Evolutionary conservation across 2,329 filamentous ascomycete genomes (phyloP).

Genomic region (Dendryphion nanum): DNA sequence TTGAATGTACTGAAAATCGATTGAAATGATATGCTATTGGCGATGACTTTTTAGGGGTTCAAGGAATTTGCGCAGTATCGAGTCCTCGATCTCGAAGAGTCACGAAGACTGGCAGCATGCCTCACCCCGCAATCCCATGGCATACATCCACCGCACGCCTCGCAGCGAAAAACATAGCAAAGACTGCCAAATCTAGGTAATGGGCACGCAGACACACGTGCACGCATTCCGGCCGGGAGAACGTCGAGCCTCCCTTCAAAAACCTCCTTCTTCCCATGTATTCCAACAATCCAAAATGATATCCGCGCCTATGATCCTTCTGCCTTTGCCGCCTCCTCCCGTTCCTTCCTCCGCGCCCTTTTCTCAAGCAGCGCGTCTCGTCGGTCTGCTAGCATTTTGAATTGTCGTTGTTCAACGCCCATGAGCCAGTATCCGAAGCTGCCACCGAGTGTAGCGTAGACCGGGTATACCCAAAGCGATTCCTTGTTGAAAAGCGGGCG

Average conservation of each 20-base stretch:
- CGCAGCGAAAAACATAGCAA: no score
- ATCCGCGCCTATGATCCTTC: conserved; percentile 17
- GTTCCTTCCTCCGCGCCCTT: conserved; percentile 72
- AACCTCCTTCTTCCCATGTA: no score
- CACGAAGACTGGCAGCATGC: no score
- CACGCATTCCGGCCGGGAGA: no score
- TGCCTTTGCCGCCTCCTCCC: conserved; percentile 48
- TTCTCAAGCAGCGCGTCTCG: conserved; percentile 84
- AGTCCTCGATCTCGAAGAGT: conserved; percentile 30
- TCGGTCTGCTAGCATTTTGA: conserved; percentile 72
- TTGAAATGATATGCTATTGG: background rate
- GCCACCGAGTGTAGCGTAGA: conserved; percentile 81
- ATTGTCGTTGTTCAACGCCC: conserved; percentile 82
- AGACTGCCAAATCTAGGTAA: no score
- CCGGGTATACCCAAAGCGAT: conserved; percentile 86
- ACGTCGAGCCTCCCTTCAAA: no score
- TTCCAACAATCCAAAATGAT: no score
- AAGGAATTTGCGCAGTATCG: conserved; percentile 31
- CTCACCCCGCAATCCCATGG: conserved; percentile 1
- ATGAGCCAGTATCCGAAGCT: conserved; percentile 97
- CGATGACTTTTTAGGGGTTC: conserved; percentile 5
- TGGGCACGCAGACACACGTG: no score
- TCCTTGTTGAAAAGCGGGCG: conserved; percentile 84
- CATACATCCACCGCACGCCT: background rate
- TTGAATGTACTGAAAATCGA: no score